These are phyloP conservation scores for Aphanomyces invadans DNA, from an alignment of 352 stramenopile genomes.

Conservation along the genomic window DNA sequence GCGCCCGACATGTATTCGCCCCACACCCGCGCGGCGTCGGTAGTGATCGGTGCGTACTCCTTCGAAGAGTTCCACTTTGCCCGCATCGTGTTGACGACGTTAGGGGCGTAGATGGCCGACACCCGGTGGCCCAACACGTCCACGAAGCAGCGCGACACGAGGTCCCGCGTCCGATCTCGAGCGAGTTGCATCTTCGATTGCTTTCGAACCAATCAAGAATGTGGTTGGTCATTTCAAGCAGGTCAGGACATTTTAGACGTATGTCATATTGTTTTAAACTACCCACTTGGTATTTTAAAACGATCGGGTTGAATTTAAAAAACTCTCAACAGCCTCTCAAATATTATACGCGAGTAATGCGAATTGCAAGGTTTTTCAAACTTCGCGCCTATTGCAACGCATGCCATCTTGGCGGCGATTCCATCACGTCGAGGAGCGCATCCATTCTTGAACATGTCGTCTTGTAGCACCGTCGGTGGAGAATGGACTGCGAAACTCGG, in stretches of 20 bases:
- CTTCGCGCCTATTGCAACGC: background rate
- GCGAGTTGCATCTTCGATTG: constrained; percentile 14
- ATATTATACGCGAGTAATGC: too few relatives aligned
- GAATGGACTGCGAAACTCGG: constrained; percentile 2
- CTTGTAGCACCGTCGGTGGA: background rate
- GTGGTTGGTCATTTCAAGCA: background rate
- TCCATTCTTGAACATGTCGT: background rate
- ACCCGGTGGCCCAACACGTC: constrained; percentile 60
- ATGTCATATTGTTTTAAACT: background rate
- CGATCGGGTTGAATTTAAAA: background rate
- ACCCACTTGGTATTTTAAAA: too few relatives aligned
- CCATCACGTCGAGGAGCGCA: background rate
- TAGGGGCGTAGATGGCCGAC: constrained; percentile 59
- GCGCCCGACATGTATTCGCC: constrained; percentile 83
- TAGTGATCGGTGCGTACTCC: constrained; percentile 29
- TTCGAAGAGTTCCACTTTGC: constrained; percentile 48
- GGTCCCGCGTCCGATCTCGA: constrained; percentile 36
- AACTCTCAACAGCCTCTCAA: background rate
- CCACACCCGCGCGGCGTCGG: constrained; percentile 41
- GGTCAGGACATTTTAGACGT: too few relatives aligned
- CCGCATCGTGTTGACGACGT: constrained; percentile 44
- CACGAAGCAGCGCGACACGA: constrained; percentile 64
- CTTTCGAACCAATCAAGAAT: background rate
- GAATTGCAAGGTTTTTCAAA: too few relatives aligned
- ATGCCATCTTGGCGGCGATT: background rate